Evolutionary conservation across 805 yeast genomes (phyloP), one percentile per base, ranked within the genome.

Genomic region (Torulaspora quercuum): DNA sequence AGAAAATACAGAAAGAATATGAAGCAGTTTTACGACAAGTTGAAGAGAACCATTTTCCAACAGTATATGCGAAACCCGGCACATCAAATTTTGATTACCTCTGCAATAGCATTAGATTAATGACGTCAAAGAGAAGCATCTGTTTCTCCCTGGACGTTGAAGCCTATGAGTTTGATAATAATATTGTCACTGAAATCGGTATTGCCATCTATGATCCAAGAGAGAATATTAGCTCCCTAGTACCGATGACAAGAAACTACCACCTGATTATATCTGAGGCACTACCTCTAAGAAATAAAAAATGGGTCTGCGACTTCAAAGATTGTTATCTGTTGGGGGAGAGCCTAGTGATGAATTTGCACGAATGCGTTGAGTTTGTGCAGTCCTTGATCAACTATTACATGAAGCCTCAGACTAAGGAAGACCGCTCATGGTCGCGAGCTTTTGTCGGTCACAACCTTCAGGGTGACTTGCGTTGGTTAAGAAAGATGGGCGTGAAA

Each of bases 361-460:
- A 44, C 2, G 66, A 70, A 15, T 64, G 72, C 4, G 60, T 56
- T 1, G 44, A 42, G 1, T 62, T 72, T 28, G 45, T 75, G 1
- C 75, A 75, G 33, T 39, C 55, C 3, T 44, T 76, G 15, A 49
- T 77, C 3, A 57, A 74, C 33, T 63, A 62, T 36, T 75, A 74
- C 47, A 64, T 73, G 45, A 38, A 45, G 4, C 51, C 62, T 7
- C 46, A 50, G 23, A 48, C 56, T 26, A 41, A 33, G 7, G 48
- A 34, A n/a, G 66, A 43, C 33, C 39, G 27, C n/a, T 52, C 54
- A 0, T 49, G 57, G 52, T 44, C 47, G 12, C 53, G 66, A 12
- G 63, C 68, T 0, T 62, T 78, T 26, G 79, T 80, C 15, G 88
- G 86, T 0, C 89, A 81, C 55, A 70, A 69, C 33, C 62, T 78